These are phyloP conservation scores for Maudiozyma pseudohumilis DNA, from an alignment of 805 yeast species.

Conservation along the genomic window DNA sequence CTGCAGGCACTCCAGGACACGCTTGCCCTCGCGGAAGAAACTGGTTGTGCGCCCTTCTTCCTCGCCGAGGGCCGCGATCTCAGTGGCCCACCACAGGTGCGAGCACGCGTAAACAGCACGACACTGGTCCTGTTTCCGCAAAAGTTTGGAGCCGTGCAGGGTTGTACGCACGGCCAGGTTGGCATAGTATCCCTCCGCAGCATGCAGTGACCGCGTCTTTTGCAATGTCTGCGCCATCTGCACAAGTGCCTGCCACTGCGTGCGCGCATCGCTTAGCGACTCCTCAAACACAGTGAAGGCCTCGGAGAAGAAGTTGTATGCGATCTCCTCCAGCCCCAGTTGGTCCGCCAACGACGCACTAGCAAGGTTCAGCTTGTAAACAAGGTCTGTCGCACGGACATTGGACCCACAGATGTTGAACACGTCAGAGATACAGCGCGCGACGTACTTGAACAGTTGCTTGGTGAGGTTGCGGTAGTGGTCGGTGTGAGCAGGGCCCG, in stretches of 20 bases:
- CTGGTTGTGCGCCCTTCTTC: slow-evolving; percentile 34
- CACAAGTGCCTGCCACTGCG: slow-evolving; percentile 44
- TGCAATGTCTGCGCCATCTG: slow-evolving; percentile 44
- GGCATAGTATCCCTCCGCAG: slow-evolving; percentile 46
- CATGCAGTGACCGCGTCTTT: slow-evolving; percentile 39
- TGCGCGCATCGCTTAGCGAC: slow-evolving; percentile 40
- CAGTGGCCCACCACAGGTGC: slow-evolving; percentile 91
- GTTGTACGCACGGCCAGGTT: slow-evolving; percentile 76
- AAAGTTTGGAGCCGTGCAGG: slow-evolving; percentile 74
- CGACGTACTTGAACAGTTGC: slow-evolving; percentile 61
- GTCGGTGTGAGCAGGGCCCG: slow-evolving; percentile 12
- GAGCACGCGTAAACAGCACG: slow-evolving; percentile 76
- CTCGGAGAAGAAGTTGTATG: slow-evolving; percentile 83
- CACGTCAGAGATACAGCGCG: slow-evolving; percentile 61
- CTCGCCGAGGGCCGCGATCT: slow-evolving; percentile 38
- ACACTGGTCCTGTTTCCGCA: slow-evolving; percentile 92
- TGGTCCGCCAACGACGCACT: slow-evolving; percentile 77
- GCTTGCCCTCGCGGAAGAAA: slow-evolving; percentile 44
- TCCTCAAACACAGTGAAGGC: slow-evolving; percentile 79
- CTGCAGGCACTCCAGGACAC: slow-evolving; percentile 86
- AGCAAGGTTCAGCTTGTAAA: slow-evolving; percentile 43
- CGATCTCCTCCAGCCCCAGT: slow-evolving; percentile 53
- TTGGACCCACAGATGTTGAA: slow-evolving; percentile 26
- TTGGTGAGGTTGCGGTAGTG: slow-evolving; percentile 27
- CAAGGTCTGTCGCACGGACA: slow-evolving; percentile 26